A percentile compares a stretch with the other conserved stretches of the same genome.
phyloP scores from a whole-genome alignment of 2,329 filamentous ascomycete species.

The Berkeleyomyces rouxiae region DNA sequence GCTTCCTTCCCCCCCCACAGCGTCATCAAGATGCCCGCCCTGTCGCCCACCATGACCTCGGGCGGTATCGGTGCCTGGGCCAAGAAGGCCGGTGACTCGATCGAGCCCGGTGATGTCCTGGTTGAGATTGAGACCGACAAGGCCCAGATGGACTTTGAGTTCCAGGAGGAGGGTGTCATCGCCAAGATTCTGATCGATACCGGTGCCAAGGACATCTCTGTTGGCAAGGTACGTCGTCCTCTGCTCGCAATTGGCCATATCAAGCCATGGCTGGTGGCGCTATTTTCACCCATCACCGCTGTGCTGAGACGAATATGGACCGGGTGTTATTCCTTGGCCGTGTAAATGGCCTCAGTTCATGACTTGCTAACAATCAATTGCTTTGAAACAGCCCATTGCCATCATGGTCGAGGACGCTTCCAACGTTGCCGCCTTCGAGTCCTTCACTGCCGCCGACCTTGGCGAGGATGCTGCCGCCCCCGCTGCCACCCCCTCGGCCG shows the following conservation, averaged over 20 bases:
- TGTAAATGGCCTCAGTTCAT: neutral
- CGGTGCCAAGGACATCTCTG: slow-evolving; percentile 82
- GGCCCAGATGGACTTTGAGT: slow-evolving; percentile 99
- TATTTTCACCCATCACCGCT: neutral
- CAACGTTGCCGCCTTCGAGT: slow-evolving; percentile 76
- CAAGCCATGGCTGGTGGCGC: neutral
- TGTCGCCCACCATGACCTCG: slow-evolving; percentile 93
- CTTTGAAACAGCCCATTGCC: slow-evolving; percentile 62
- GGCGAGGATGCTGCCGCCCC: slow-evolving; percentile 58
- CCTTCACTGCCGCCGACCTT: slow-evolving; percentile 76
- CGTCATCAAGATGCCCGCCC: slow-evolving; percentile 90
- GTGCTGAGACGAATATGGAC: neutral
- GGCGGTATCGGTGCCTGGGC: slow-evolving; percentile 97
- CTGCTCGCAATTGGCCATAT: neutral
- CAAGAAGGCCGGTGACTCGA: slow-evolving; percentile 82
- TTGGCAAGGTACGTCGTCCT: slow-evolving; percentile 65
- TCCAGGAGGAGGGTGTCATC: slow-evolving; percentile 91
- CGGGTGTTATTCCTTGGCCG: neutral
- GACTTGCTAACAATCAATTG: slow-evolving; percentile 5
- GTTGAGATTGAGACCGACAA: slow-evolving; percentile 99
- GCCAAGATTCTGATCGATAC: slow-evolving; percentile 88
- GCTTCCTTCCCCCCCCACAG: slow-evolving; percentile 88
- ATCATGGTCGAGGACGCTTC: slow-evolving; percentile 82
- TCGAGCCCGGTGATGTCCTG: slow-evolving; percentile 83
- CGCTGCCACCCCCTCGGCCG: slow-evolving; percentile 40